Evolutionary conservation across 2,329 filamentous ascomycete species (phyloP), one percentile per base, ranked within the genome.

Genomic region (Aspergillus novoparasiticus): DNA sequence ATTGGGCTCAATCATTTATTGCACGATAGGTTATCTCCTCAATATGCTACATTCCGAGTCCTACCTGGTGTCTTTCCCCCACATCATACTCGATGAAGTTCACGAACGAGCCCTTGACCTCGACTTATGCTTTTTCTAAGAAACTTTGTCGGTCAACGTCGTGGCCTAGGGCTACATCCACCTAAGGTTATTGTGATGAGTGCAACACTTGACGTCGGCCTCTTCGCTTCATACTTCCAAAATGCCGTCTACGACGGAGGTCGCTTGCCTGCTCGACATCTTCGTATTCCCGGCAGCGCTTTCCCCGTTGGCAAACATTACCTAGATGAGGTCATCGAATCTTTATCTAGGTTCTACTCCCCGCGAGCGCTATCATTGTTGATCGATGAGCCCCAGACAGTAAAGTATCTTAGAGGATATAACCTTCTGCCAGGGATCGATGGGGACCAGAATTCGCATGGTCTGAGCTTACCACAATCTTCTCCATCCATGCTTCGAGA

Each of bases 41-140:
- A 77, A 78, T 58, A 76, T 81, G 61, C 72, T 85, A 23, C 78
- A 82, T 75, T 62, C 50, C 66, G 12, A 75, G 50, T 68, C 76
- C 59, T 69, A 71, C 2, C 66, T 85, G 32, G 76, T 80, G 57
- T 73, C 72, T 1, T 69, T 79, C 34, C 82, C 82, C 4, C 82
- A 85, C 66, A 71, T 85, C 21, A 68, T 85, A 46, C 79, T 86
- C 61, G 83, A 86, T 65, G 84, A 85, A 69, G 81, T 84, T 21
- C 82, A 84, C 64, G 82, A 83, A 64, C 76, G 81, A 60, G 78
- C 80, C 68, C 71, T 81, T 21, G 67, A 74, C 12, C 79, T 82
- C 34, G 82, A 84, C 61, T 79, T 83, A 74, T 85, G 68, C 76
- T 82, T 39, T 67, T 81, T 14, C 66, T 84, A 57, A 84, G 81